Percentiles rank a stretch among this genome's conserved stretches.
phyloP scores from a whole-genome alignment of 768 basidiomycete species.

The Xerocomellus intermedius region DNA sequence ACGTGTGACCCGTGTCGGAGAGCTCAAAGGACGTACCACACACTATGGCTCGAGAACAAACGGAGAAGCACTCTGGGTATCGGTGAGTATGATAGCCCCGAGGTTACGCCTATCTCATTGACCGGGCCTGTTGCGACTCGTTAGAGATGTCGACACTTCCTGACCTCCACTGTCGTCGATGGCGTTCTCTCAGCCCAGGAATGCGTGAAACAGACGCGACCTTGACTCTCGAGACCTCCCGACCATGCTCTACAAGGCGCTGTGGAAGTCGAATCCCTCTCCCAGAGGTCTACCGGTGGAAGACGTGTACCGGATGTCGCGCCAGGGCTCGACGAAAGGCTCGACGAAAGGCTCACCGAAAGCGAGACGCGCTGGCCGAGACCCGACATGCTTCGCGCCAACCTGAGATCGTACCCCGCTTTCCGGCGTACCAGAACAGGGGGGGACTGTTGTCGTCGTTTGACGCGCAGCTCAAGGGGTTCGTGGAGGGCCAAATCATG shows the following conservation, averaged over 20 bases:
- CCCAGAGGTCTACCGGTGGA: constrained; percentile 38
- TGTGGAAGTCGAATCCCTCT: constrained; percentile 41
- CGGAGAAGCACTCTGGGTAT: constrained; percentile 1
- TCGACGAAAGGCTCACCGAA: constrained; percentile 6
- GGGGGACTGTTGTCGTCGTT: constrained; percentile 15
- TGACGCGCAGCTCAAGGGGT: constrained; percentile 13
- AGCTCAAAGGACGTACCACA: constrained; percentile 37
- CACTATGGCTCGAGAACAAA: constrained; percentile 25
- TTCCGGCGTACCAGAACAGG: constrained; percentile 22
- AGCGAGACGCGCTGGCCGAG: background rate
- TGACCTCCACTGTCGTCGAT: background rate
- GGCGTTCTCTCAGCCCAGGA: constrained; percentile 10
- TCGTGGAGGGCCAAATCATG: constrained; percentile 25
- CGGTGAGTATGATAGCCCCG: constrained; percentile 1
- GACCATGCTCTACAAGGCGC: constrained; percentile 35
- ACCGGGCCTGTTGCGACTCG: background rate
- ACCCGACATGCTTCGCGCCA: too few relatives aligned
- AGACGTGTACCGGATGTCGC: constrained; percentile 41
- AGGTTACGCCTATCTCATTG: constrained; percentile 14
- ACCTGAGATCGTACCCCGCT: constrained; percentile 11
- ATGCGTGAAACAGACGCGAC: background rate
- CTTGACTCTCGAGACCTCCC: constrained; percentile 27
- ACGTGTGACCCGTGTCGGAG: constrained; percentile 42
- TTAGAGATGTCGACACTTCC: constrained; percentile 1
- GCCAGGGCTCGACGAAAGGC: constrained; percentile 15